Conservation (phyloP, 768 basidiomycete species). For the Phallus indusiatus region DNA sequence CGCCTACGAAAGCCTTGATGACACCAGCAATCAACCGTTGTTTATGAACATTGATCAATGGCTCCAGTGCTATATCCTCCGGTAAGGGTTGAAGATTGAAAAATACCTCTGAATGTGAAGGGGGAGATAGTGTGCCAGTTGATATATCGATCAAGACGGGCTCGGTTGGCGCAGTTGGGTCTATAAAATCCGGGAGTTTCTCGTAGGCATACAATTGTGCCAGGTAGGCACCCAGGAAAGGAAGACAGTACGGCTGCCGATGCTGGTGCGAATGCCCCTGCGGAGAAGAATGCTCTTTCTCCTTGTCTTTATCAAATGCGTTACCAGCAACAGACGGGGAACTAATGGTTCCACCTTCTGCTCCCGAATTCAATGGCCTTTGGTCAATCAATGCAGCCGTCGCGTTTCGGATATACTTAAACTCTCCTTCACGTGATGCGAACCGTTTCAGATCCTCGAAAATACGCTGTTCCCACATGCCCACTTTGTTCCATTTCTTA, state of each 20-base stretch:
- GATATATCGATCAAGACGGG: constrained; percentile 53
- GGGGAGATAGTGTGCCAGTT: constrained; percentile 56
- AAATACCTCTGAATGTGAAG: constrained; percentile 73
- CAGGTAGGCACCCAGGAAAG: constrained; percentile 51
- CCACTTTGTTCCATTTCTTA: constrained; percentile 56
- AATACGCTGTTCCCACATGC: constrained; percentile 62
- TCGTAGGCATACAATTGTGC: constrained; percentile 57
- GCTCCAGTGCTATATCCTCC: constrained; percentile 69
- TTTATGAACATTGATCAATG: constrained; percentile 83
- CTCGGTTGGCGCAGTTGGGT: constrained; percentile 70
- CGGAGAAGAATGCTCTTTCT: constrained; percentile 22
- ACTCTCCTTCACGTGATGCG: constrained; percentile 54
- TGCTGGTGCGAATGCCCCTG: background rate
- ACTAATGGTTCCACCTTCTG: background rate
- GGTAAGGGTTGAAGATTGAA: constrained; percentile 62
- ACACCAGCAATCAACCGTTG: constrained; percentile 73
- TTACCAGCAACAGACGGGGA: constrained; percentile 30
- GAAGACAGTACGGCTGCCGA: constrained; percentile 3
- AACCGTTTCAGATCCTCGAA: constrained; percentile 64
- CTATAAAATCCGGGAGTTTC: constrained; percentile 69
- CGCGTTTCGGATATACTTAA: constrained; percentile 61
- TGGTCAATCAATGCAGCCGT: constrained; percentile 56
- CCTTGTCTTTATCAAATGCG: constrained; percentile 29
- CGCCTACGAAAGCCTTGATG: constrained; percentile 71
- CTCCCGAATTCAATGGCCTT: constrained; percentile 46